These are phyloP conservation scores for Penicillium coprophilum DNA, from an alignment of 495 filamentous ascomycete genomes.

Conservation along the genomic window DNA sequence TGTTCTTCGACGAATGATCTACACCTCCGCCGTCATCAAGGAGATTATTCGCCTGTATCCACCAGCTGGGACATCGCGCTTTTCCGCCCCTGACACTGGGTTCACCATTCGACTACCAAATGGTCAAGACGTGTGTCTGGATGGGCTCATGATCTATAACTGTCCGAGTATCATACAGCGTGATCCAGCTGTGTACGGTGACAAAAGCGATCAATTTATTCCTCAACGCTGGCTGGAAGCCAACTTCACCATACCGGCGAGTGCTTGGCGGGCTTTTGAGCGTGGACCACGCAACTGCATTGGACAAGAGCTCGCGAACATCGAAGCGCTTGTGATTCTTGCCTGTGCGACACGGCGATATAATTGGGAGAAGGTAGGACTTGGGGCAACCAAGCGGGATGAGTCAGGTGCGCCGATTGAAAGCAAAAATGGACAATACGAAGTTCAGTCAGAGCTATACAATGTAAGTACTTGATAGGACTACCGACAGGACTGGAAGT, in stretches of 20 bases:
- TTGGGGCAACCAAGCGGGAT: constrained; percentile 35
- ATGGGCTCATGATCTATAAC: constrained; percentile 24
- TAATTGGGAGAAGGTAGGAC: constrained; percentile 32
- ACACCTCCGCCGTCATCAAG: constrained; percentile 49
- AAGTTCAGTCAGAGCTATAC: constrained; percentile 43
- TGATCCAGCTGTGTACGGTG: constrained; percentile 21
- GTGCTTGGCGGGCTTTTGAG: constrained; percentile 48
- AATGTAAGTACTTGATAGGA: constrained; percentile 29
- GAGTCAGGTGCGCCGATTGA: constrained; percentile 23
- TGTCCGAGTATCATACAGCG: constrained; percentile 25
- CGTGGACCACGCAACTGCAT: constrained; percentile 51
- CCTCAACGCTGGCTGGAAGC: constrained; percentile 29
- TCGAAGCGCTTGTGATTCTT: constrained; percentile 44
- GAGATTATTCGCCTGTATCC: constrained; percentile 48
- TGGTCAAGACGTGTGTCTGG: neutral
- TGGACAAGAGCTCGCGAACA: constrained; percentile 48
- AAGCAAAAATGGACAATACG: constrained; percentile 41
- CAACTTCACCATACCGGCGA: constrained; percentile 19
- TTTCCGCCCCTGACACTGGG: constrained; percentile 28
- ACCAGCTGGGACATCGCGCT: constrained; percentile 40
- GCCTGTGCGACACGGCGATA: constrained; percentile 40
- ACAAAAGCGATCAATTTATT: constrained; percentile 15
- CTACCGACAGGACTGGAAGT: neutral
- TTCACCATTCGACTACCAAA: constrained; percentile 22
- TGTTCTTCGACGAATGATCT: constrained; percentile 40